Conservation (phyloP, 2,329 filamentous ascomycete species). For the Fusarium bulbicola region DNA sequence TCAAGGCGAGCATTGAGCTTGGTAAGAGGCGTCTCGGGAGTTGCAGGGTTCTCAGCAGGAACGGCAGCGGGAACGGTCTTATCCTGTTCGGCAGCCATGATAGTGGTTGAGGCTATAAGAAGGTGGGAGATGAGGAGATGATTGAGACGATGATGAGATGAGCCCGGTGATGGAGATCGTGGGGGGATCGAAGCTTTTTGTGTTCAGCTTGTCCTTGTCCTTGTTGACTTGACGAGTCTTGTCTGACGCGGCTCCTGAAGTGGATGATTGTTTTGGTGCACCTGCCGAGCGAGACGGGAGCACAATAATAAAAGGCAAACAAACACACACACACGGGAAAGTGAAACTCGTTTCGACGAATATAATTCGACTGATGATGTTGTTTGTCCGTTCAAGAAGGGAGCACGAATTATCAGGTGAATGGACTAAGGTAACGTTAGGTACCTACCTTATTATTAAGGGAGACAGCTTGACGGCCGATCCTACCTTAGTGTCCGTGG, state of each 20-base stretch:
- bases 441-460: slow-evolving; percentile 14
- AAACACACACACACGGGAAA: slow-evolving; percentile 32
- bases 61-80: slow-evolving; percentile 26
- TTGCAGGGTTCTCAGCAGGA: slow-evolving; percentile 17
- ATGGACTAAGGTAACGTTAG: background rate
- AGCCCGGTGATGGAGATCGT: background rate
- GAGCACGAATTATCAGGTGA: background rate
- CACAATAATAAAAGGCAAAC: background rate
- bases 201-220: background rate
- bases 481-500: background rate
- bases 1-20: slow-evolving; percentile 68
- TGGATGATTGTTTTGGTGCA: slow-evolving; percentile 9
- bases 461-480: slow-evolving; percentile 2
- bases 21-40: slow-evolving; percentile 53
- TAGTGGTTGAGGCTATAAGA: background rate
- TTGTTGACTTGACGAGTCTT: slow-evolving; percentile 13
- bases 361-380: background rate
- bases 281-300: slow-evolving; percentile 9
- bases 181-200: background rate
- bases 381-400: slow-evolving; percentile 5
- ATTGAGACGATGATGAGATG: background rate
- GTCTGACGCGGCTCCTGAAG: slow-evolving; percentile 17
- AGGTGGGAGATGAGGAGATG: background rate
- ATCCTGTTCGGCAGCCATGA: slow-evolving; percentile 46
- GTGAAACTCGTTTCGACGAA: slow-evolving; percentile 6